A percentile compares a stretch with the other conserved stretches of the same genome.
These are phyloP conservation scores for Ganoderma multipileum DNA, from an alignment of 1,284 basidiomycete species.

Conservation along the genomic window DNA sequence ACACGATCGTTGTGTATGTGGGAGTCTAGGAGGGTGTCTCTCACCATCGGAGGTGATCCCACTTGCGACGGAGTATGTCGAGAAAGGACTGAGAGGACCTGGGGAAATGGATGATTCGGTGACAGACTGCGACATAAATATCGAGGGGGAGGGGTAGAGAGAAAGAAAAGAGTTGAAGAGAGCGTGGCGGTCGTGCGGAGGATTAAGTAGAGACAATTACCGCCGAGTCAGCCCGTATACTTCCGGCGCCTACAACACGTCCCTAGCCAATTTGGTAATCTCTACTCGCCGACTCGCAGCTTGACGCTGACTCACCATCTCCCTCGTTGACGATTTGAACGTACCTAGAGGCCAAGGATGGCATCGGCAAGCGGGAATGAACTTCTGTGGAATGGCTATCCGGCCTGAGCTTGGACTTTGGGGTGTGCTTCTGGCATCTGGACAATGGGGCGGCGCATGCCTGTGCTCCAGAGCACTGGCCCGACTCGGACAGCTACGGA, in stretches of 20 bases:
- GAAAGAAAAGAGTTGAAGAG: constrained; percentile 26
- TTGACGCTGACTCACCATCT: not conserved
- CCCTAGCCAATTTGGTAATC: constrained; percentile 10
- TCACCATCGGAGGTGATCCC: constrained; percentile 74
- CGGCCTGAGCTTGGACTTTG: not conserved
- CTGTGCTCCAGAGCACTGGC: not conserved
- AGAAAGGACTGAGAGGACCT: constrained; percentile 59
- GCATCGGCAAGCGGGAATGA: constrained; percentile 3
- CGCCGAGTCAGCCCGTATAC: constrained; percentile 28
- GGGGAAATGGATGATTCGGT: constrained; percentile 51
- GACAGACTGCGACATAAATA: constrained; percentile 44
- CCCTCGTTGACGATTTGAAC: not conserved
- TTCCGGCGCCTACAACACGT: constrained; percentile 23
- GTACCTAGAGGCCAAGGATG: not conserved
- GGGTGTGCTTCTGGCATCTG: not conserved
- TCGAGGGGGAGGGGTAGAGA: constrained; percentile 27
- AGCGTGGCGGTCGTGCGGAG: constrained; percentile 26
- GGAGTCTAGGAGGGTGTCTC: constrained; percentile 29
- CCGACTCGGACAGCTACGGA: not conserved
- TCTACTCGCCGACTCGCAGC: constrained; percentile 3
- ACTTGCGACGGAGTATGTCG: constrained; percentile 54
- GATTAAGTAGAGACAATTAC: constrained; percentile 20
- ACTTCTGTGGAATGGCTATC: constrained; percentile 1
- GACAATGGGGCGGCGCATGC: not conserved
- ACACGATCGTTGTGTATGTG: constrained; percentile 8